Evolutionary conservation across 2,329 filamentous ascomycete species (phyloP).

Genomic region (Didymella glomerata): DNA sequence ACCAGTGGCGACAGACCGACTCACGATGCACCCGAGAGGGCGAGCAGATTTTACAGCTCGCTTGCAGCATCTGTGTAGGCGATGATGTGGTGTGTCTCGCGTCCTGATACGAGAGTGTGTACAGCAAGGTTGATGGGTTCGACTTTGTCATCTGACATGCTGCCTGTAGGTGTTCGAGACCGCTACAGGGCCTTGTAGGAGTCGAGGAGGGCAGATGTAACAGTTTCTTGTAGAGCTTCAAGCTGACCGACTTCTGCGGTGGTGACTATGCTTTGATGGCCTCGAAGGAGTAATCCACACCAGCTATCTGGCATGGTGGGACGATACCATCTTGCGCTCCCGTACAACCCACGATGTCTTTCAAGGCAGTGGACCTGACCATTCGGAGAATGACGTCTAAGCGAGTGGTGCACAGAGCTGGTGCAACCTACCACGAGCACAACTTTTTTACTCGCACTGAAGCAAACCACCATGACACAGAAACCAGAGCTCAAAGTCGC

Average conservation of each 20-base stretch:
- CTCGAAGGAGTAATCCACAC: neutral
- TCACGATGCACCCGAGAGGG: conserved; percentile 12
- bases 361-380: neutral
- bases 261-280: neutral
- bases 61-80: conserved; percentile 11
- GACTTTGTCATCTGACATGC: neutral
- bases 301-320: neutral
- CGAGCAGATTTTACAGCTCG: conserved; percentile 17
- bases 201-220: neutral
- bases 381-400: neutral
- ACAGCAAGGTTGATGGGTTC: conserved; percentile 5
- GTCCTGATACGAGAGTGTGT: conserved; percentile 11
- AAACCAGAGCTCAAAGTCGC: too few relatives aligned
- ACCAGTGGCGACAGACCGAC: conserved; percentile 1
- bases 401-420: neutral
- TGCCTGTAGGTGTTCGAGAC: conserved; percentile 1
- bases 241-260: neutral
- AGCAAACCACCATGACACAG: neutral
- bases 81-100: conserved; percentile 11
- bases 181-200: neutral
- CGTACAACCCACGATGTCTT: neutral
- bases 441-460: neutral
- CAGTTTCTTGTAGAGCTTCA: neutral
- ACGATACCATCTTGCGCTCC: neutral
- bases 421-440: neutral